phyloP scores from a whole-genome alignment of 495 filamentous ascomycete species.

The Poronia punctata region DNA sequence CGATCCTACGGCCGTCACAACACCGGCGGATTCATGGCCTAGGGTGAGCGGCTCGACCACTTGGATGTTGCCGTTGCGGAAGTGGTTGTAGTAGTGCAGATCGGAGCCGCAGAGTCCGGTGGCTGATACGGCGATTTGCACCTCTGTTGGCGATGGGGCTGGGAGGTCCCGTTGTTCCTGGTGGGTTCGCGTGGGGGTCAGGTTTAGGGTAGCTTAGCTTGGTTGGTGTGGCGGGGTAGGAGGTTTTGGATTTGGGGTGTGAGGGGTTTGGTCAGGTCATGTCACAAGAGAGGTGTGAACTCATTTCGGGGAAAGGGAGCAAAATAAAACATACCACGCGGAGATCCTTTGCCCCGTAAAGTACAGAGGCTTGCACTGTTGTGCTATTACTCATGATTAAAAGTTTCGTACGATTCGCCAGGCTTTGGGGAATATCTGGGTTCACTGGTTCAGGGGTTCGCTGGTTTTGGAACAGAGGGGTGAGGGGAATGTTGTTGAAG shows the following conservation, averaged over 20 bases:
- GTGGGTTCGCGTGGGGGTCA: constrained; percentile 4
- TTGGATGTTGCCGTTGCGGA: constrained; percentile 59
- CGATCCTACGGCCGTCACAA: constrained; percentile 47
- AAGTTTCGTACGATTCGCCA: too few species aligned
- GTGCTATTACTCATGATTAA: too few species aligned
- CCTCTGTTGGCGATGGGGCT: constrained; percentile 39
- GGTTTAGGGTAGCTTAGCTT: not conserved
- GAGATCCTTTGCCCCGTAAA: constrained; percentile 63
- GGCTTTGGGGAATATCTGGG: too few species aligned
- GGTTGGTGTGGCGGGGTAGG: not conserved
- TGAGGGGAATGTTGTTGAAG: too few species aligned
- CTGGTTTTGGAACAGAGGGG: too few species aligned
- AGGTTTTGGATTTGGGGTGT: too few species aligned
- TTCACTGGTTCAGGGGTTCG: too few species aligned
- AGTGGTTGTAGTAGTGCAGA: constrained; percentile 62
- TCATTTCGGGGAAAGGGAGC: too few species aligned
- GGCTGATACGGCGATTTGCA: constrained; percentile 50
- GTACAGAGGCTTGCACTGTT: constrained; percentile 60
- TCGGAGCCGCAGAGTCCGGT: constrained; percentile 66
- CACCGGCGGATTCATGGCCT: constrained; percentile 54
- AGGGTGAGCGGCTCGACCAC: constrained; percentile 58
- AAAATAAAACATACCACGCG: constrained; percentile 56
- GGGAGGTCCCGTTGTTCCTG: constrained; percentile 43
- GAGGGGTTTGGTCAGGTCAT: too few species aligned
- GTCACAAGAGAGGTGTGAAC: too few species aligned